phyloP scores from a whole-genome alignment of 2,329 filamentous ascomycete genomes.

The Aureobasidium mangrovei region DNA sequence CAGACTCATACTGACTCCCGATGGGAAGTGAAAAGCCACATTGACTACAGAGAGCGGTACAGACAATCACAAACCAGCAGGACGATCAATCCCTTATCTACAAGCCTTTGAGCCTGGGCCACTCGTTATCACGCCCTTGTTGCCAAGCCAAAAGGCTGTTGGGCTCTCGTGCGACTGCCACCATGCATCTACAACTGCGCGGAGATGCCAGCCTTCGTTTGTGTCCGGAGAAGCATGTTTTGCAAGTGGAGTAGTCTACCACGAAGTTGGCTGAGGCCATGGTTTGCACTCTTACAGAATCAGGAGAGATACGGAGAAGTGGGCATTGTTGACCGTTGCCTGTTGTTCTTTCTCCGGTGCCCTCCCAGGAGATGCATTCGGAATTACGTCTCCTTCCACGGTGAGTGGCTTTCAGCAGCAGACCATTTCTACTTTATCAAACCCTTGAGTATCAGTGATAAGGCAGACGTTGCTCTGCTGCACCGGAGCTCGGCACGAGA shows the following conservation, averaged over 20 bases:
- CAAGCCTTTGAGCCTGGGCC: neutral
- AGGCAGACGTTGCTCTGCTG: no score
- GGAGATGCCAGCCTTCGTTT: neutral
- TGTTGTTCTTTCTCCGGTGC: constrained; percentile 1
- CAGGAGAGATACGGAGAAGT: neutral
- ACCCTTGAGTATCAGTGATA: no score
- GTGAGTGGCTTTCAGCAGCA: neutral
- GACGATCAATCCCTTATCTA: neutral
- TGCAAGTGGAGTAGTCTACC: neutral
- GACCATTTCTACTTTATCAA: no score
- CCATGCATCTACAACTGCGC: neutral
- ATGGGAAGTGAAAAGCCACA: neutral
- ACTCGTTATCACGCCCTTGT: neutral
- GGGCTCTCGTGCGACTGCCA: neutral
- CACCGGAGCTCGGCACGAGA: no score
- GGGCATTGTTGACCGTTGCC: neutral
- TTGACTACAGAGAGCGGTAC: neutral
- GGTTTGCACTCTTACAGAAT: neutral
- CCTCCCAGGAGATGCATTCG: neutral
- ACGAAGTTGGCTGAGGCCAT: neutral
- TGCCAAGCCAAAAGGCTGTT: neutral
- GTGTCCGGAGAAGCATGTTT: neutral
- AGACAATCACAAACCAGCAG: neutral
- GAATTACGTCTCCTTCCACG: neutral
- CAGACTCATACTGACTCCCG: no score